Evolutionary conservation across 2,329 filamentous ascomycete species (phyloP).

Genomic region (Penicillium sp.): DNA sequence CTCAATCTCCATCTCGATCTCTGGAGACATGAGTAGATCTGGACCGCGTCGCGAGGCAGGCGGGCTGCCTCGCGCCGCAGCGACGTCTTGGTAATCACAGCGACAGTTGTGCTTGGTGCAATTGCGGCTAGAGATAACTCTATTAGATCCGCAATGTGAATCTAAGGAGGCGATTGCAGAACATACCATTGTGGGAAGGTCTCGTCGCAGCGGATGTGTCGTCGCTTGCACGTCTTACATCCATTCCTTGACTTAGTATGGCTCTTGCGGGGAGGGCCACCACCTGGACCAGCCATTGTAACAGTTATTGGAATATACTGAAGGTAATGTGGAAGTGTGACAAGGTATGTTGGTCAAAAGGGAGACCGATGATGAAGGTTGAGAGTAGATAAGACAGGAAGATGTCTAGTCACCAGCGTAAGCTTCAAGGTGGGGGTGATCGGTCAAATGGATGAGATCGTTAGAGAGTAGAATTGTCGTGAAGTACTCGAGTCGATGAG

Average conservation of each 20-base stretch:
- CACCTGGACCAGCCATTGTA: conserved; percentile 87
- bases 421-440: conserved; percentile 13
- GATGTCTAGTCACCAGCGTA: conserved; percentile 2
- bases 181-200: conserved; percentile 94
- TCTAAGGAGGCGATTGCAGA: conserved; percentile 24
- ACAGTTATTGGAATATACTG: background rate
- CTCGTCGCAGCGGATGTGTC: conserved; percentile 97
- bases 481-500: background rate
- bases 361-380: background rate
- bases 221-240: conserved; percentile 96
- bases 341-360: background rate
- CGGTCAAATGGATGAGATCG: conserved; percentile 1
- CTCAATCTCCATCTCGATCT: conserved; percentile 80
- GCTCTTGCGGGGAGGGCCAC: conserved; percentile 87
- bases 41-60: conserved; percentile 59
- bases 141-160: conserved; percentile 22
- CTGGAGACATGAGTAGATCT: conserved; percentile 81
- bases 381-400: background rate
- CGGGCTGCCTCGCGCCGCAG: conserved; percentile 63
- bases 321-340: background rate
- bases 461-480: background rate
- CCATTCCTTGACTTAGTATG: conserved; percentile 99
- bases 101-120: conserved; percentile 99
- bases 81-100: conserved; percentile 94
- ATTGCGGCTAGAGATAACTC: conserved; percentile 71